phyloP scores from a whole-genome alignment of 345 rosid species.

The Linum usitatissimum region DNA sequence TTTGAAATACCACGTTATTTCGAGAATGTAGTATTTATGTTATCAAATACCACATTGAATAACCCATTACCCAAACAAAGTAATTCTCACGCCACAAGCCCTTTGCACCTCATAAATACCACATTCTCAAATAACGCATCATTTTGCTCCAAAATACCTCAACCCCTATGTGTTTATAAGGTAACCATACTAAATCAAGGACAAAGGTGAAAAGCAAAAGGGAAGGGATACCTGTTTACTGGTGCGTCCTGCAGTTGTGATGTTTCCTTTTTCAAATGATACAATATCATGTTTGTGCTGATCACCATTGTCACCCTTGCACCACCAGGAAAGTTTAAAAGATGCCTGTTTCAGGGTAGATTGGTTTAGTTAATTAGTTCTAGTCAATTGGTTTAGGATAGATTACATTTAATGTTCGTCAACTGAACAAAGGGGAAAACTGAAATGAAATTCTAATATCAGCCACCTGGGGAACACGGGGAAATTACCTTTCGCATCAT shows the following conservation, averaged over 20 bases:
- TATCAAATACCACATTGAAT: too few species aligned
- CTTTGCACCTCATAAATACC: too few species aligned
- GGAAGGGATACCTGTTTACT: slow-evolving; percentile 64
- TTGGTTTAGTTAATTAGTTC: slow-evolving; percentile 5
- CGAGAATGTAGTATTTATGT: too few species aligned
- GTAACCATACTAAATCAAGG: neutral
- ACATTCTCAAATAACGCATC: too few species aligned
- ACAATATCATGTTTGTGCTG: slow-evolving; percentile 93
- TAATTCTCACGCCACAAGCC: too few species aligned
- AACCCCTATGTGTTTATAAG: neutral
- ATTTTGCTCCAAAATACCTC: too few species aligned
- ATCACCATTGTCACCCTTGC: slow-evolving; percentile 72
- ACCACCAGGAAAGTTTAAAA: slow-evolving; percentile 92
- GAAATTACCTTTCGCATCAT: slow-evolving; percentile 67
- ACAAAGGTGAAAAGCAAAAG: slow-evolving; percentile 3
- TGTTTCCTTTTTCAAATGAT: slow-evolving; percentile 90
- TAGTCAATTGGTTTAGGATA: neutral
- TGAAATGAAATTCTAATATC: neutral
- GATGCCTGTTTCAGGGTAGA: slow-evolving; percentile 60
- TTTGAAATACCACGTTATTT: too few species aligned
- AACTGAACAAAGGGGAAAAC: slow-evolving; percentile 4
- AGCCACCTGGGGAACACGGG: neutral
- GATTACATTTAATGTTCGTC: slow-evolving; percentile 6
- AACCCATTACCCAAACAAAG: too few species aligned
- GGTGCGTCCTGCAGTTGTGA: slow-evolving; percentile 81